These are phyloP conservation scores for Exophiala sideris DNA, from an alignment of 2,329 filamentous ascomycete genomes.

Conservation along the genomic window DNA sequence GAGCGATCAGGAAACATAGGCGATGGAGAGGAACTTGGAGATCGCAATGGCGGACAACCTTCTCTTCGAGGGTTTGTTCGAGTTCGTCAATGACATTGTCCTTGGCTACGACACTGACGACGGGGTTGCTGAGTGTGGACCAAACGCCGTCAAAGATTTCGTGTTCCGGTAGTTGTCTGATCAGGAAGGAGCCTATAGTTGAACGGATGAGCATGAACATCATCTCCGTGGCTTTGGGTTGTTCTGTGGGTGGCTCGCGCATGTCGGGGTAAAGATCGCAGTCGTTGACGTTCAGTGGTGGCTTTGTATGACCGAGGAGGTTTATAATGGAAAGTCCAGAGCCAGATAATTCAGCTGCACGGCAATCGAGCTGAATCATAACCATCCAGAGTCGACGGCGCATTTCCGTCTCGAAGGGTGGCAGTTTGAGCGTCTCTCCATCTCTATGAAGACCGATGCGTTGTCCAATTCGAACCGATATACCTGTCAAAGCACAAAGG, in stretches of 20 bases:
- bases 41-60: conserved; percentile 52
- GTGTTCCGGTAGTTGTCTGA: conserved; percentile 1
- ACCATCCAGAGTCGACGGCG: conserved; percentile 38
- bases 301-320: conserved; percentile 41
- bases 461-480: conserved; percentile 40
- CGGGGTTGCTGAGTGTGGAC: conserved; percentile 10
- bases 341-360: conserved; percentile 29
- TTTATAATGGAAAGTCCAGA: conserved; percentile 7
- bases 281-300: conserved; percentile 45
- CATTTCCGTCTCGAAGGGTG: conserved; percentile 49
- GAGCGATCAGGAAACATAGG: conserved; percentile 42
- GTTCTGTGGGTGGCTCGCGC: conserved; percentile 32
- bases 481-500: conserved; percentile 41
- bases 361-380: conserved; percentile 46
- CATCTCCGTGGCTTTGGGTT: conserved; percentile 42
- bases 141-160: conserved; percentile 18
- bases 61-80: conserved; percentile 51
- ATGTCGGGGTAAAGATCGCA: conserved; percentile 39
- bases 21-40: conserved; percentile 46
- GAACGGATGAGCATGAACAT: conserved; percentile 60
- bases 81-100: conserved; percentile 36
- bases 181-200: conserved; percentile 56
- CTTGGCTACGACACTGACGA: conserved; percentile 30
- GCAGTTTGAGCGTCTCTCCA: conserved; percentile 40
- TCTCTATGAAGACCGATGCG: conserved; percentile 41